Evolutionary conservation across 2,329 filamentous ascomycete species (phyloP).

Genomic region (Metarhizium album): DNA sequence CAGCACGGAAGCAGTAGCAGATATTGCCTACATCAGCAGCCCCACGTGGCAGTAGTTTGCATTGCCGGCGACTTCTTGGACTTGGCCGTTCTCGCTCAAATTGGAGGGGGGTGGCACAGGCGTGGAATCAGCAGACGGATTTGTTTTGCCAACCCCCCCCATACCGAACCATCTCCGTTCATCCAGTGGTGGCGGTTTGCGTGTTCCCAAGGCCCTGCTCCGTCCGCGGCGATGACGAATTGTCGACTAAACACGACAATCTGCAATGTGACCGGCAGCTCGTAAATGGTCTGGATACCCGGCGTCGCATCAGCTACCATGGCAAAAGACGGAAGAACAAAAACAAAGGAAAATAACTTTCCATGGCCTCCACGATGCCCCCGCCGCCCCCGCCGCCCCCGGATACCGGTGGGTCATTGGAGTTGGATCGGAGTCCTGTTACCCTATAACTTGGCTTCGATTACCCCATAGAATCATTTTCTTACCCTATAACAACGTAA

Average conservation of each 20-base stretch:
- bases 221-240: too few relatives aligned
- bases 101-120: too few relatives aligned
- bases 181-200: background rate
- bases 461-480: slow-evolving; percentile 11
- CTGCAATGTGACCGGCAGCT: too few relatives aligned
- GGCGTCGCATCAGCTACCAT: too few relatives aligned
- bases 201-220: too few relatives aligned
- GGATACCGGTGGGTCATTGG: background rate
- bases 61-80: background rate
- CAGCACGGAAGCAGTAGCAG: background rate
- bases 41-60: background rate
- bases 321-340: background rate
- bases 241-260: too few relatives aligned
- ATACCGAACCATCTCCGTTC: background rate
- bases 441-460: slow-evolving; percentile 9
- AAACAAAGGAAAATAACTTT: background rate
- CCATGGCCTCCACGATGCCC: slow-evolving; percentile 1
- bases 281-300: too few relatives aligned
- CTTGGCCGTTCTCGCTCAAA: too few relatives aligned
- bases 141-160: background rate
- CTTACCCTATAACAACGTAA: slow-evolving; percentile 23
- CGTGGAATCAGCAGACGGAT: background rate
- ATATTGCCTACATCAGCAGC: background rate
- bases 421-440: slow-evolving; percentile 7
- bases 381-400: background rate